These are phyloP conservation scores for Bipolaris victoriae DNA, from an alignment of 2,329 filamentous ascomycete genomes.

Conservation along the genomic window DNA sequence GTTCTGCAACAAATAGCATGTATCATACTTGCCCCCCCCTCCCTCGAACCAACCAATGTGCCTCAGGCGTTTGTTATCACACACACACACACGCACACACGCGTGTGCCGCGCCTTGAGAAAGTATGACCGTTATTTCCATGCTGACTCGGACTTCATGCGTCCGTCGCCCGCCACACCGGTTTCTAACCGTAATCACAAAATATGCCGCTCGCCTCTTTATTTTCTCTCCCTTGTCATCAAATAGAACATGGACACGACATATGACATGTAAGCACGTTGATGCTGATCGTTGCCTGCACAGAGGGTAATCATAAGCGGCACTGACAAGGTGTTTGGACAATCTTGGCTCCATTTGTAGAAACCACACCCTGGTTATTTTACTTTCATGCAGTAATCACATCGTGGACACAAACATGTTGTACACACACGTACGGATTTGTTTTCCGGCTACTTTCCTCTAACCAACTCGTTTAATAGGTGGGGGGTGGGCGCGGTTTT, in stretches of 20 bases:
- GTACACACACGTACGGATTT: too few relatives aligned
- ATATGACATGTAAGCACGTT: background rate
- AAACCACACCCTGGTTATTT: background rate
- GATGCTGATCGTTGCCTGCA: slow-evolving; percentile 6
- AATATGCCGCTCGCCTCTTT: too few relatives aligned
- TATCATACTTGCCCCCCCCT: too few relatives aligned
- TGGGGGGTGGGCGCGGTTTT: background rate
- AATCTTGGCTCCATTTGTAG: background rate
- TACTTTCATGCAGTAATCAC: slow-evolving; percentile 12
- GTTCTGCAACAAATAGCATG: too few relatives aligned
- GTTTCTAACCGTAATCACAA: too few relatives aligned
- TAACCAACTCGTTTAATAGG: background rate
- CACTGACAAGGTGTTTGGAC: background rate
- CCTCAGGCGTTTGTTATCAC: too few relatives aligned
- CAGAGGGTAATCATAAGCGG: slow-evolving; percentile 3
- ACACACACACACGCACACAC: too few relatives aligned
- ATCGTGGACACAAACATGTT: background rate
- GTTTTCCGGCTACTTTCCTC: background rate
- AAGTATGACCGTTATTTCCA: too few relatives aligned
- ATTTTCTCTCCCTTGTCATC: background rate
- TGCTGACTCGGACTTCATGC: too few relatives aligned
- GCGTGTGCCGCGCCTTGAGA: too few relatives aligned
- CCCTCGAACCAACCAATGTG: too few relatives aligned
- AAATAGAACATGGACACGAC: background rate
- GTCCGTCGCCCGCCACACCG: too few relatives aligned